Percentiles rank a stretch among this genome's conserved stretches.
Conservation (phyloP, 148 eudicot species). For the Rhododendron vialii region DNA sequence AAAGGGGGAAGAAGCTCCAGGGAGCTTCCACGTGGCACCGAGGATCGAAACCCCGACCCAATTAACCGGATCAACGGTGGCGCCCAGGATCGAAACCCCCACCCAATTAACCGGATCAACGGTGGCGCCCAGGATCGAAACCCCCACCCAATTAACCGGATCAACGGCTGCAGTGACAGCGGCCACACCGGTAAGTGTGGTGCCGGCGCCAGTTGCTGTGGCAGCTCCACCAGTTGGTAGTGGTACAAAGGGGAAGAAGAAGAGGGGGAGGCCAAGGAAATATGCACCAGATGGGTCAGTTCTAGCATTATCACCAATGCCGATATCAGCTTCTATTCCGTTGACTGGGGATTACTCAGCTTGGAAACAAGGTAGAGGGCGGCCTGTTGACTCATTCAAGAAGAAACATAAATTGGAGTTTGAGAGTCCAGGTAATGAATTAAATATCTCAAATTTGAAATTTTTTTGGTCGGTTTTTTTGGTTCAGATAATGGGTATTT, state of each 20-base stretch:
- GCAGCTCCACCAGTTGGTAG: slow-evolving; percentile 28
- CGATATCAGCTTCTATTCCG: slow-evolving; percentile 92
- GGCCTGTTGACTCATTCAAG: slow-evolving; percentile 48
- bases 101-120: slow-evolving; percentile 33
- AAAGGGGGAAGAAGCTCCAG: slow-evolving; percentile 41
- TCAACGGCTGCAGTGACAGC: slow-evolving; percentile 28
- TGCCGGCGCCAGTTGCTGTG: slow-evolving; percentile 17
- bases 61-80: slow-evolving; percentile 38
- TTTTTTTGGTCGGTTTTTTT: not conserved
- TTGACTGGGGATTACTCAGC: slow-evolving; percentile 70
- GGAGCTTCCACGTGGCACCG: slow-evolving; percentile 34
- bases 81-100: slow-evolving; percentile 40
- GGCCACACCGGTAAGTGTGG: slow-evolving; percentile 31
- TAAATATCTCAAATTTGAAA: not conserved
- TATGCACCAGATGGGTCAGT: slow-evolving; percentile 64
- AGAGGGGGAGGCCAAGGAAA: slow-evolving; percentile 89
- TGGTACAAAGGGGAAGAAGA: slow-evolving; percentile 44
- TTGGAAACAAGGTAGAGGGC: slow-evolving; percentile 60
- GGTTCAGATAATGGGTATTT: not conserved
- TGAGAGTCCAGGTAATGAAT: slow-evolving; percentile 44
- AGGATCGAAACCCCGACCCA: slow-evolving; percentile 41
- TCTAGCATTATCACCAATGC: slow-evolving; percentile 77
- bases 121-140: slow-evolving; percentile 32
- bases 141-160: slow-evolving; percentile 33
- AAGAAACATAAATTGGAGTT: slow-evolving; percentile 64